Conservation (phyloP, 345 rosid genomes). For the Gossypium rotundifolium region DNA sequence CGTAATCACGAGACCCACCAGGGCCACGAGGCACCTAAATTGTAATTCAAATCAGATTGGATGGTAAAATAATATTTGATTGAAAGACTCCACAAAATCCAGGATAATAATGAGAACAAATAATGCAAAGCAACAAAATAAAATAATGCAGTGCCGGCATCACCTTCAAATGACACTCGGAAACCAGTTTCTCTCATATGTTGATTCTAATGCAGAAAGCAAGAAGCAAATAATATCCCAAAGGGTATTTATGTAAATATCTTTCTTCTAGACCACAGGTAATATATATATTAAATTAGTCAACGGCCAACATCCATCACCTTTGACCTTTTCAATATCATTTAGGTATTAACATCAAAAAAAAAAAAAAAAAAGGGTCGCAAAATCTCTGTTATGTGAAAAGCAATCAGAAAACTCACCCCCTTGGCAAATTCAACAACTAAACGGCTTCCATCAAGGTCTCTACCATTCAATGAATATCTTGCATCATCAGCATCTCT, state of each 20-base stretch:
- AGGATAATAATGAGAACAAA: neutral
- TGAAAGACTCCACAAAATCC: neutral
- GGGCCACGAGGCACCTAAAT: slow-evolving; percentile 71
- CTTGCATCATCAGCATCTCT: slow-evolving; percentile 87
- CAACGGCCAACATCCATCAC: neutral
- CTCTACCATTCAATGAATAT: slow-evolving; percentile 59
- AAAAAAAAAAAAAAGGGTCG: neutral
- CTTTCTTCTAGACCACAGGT: neutral
- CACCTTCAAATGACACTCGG: neutral
- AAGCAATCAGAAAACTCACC: slow-evolving; percentile 27
- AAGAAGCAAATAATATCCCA: neutral
- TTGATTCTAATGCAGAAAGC: neutral
- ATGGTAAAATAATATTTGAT: neutral
- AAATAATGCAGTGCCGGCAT: neutral
- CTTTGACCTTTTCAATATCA: neutral
- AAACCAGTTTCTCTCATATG: neutral
- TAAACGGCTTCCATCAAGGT: slow-evolving; percentile 69
- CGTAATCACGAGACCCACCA: slow-evolving; percentile 62
- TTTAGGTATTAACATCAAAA: neutral
- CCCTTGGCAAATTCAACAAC: slow-evolving; percentile 78
- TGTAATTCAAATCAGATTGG: slow-evolving; percentile 2
- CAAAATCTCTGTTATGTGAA: neutral
- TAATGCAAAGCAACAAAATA: neutral
- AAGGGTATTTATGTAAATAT: neutral
- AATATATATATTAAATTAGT: neutral